Percentiles rank a stretch among this genome's conserved stretches.
Evolutionary conservation across 441 rosid species (phyloP).

Genomic region (Metrosideros polymorpha): DNA sequence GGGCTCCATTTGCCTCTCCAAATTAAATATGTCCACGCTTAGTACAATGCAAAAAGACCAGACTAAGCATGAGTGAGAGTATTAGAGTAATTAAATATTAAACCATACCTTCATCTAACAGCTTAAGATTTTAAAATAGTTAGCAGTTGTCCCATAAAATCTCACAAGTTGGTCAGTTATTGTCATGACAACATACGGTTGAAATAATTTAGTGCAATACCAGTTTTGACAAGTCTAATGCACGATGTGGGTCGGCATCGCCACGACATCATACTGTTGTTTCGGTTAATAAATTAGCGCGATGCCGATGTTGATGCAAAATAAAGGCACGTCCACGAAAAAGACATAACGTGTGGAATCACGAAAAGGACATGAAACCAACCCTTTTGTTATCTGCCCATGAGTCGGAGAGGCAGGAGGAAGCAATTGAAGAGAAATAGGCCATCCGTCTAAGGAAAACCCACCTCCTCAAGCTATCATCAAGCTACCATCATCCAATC

Average conservation of each 20-base stretch:
- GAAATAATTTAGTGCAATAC: fast-evolving
- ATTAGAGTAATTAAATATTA: no score
- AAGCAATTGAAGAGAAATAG: neutral
- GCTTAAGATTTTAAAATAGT: no score
- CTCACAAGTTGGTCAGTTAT: no score
- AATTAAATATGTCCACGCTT: no score
- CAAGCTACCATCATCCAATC: neutral
- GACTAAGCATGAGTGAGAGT: no score
- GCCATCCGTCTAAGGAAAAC: neutral
- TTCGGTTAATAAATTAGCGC: neutral
- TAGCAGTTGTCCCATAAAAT: no score
- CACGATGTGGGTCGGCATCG: neutral
- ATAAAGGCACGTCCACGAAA: neutral
- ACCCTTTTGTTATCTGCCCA: neutral
- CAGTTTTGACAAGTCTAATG: neutral
- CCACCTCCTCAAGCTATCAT: neutral
- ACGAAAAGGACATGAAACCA: neutral
- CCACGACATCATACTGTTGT: neutral
- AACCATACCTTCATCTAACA: no score
- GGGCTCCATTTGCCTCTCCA: no score
- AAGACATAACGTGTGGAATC: neutral
- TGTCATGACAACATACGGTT: fast-evolving
- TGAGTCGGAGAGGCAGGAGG: neutral
- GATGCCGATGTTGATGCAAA: neutral
- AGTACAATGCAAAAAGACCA: no score